Evolutionary conservation across 1,284 basidiomycete genomes (phyloP).

Genomic region (Leccinum huronense): DNA sequence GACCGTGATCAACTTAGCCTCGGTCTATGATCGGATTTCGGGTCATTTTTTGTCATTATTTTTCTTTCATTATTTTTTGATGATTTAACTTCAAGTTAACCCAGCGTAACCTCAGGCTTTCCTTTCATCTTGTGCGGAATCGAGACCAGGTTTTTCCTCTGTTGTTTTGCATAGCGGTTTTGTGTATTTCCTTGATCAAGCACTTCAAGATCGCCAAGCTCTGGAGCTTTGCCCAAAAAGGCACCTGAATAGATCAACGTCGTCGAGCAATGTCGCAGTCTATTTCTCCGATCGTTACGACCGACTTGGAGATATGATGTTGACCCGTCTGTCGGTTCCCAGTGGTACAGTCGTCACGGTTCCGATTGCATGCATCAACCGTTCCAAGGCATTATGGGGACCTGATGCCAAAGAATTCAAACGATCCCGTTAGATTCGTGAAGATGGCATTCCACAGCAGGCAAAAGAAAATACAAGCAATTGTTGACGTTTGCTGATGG

Average conservation of each 20-base stretch:
- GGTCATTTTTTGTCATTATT: neutral
- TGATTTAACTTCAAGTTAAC: conserved; percentile 13
- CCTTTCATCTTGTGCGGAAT: conserved; percentile 10
- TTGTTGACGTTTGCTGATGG: conserved; percentile 52
- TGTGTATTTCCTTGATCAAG: conserved; percentile 15
- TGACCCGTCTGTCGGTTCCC: conserved; percentile 39
- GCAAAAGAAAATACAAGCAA: conserved; percentile 39
- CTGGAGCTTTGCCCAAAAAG: no score
- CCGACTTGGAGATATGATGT: no score
- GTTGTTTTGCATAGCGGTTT: conserved; percentile 32
- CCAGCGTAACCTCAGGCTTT: neutral
- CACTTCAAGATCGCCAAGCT: conserved; percentile 10
- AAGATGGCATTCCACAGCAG: conserved; percentile 13
- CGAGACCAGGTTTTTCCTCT: conserved; percentile 8
- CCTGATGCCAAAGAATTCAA: conserved; percentile 36
- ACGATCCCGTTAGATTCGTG: conserved; percentile 14
- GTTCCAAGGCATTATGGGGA: conserved; percentile 49
- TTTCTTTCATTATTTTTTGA: conserved; percentile 7
- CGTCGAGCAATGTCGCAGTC: no score
- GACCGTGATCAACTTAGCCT: neutral
- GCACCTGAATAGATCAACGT: no score
- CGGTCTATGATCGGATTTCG: neutral
- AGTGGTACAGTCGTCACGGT: conserved; percentile 45
- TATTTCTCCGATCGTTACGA: no score
- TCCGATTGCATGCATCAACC: conserved; percentile 47